Conservation (phyloP, 202 grass and related monocot species). For the Musa balbisiana region DNA sequence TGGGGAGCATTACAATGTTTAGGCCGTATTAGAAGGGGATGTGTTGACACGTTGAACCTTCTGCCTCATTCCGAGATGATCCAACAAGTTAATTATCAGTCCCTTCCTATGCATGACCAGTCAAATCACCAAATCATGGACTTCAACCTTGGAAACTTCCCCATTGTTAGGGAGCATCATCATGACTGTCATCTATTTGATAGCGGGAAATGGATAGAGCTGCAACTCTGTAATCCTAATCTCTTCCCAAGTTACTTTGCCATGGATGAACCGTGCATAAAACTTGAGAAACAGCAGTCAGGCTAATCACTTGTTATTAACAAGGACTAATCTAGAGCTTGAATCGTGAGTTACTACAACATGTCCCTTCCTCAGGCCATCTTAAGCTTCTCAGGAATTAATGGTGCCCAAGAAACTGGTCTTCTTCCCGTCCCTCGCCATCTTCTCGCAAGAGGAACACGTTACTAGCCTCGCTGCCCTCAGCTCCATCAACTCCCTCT, state of each 20-base stretch:
- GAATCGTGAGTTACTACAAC: too few relatives aligned
- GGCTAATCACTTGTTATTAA: too few relatives aligned
- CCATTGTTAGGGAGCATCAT: too few relatives aligned
- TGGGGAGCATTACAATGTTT: neutral
- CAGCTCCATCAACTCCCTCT: constrained; percentile 14
- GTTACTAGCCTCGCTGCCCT: neutral
- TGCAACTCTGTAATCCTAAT: too few relatives aligned
- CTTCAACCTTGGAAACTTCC: too few relatives aligned
- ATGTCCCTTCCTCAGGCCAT: too few relatives aligned
- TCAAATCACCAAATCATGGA: neutral
- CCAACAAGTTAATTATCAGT: neutral
- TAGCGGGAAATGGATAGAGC: too few relatives aligned
- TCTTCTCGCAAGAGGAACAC: constrained; percentile 4
- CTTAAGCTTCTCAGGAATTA: neutral
- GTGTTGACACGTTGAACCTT: neutral
- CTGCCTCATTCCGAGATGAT: neutral
- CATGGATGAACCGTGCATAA: too few relatives aligned
- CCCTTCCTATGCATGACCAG: neutral
- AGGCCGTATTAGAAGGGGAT: constrained; percentile 2
- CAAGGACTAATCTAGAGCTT: too few relatives aligned
- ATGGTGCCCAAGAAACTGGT: neutral
- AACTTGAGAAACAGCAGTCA: too few relatives aligned
- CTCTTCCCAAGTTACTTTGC: too few relatives aligned
- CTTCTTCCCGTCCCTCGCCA: neutral
- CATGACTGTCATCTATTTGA: too few relatives aligned